These are phyloP conservation scores for Pyricularia sp. DNA, from an alignment of 2,329 filamentous ascomycete species.

Conservation along the genomic window DNA sequence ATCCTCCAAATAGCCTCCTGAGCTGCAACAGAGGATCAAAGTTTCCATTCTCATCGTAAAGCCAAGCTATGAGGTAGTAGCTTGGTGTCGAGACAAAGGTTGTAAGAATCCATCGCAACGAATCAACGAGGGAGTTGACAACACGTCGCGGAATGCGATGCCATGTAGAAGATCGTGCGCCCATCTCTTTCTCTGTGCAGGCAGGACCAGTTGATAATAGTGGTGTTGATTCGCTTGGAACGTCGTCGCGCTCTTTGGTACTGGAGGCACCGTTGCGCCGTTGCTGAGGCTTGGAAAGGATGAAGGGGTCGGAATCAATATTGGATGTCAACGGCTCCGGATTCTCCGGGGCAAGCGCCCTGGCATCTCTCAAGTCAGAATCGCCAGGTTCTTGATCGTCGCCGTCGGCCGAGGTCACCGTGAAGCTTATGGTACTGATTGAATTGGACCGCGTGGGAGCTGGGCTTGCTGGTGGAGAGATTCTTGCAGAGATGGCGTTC, in stretches of 20 bases:
- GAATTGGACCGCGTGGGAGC: conserved; percentile 48
- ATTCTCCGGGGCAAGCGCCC: background rate
- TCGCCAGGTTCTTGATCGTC: conserved; percentile 13
- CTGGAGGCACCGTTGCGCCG: background rate
- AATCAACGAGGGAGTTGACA: conserved; percentile 57
- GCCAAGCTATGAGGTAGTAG: conserved; percentile 68
- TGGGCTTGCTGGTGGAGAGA: conserved; percentile 48
- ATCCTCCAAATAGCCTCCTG: conserved; percentile 45
- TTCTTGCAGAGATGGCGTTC: conserved; percentile 82
- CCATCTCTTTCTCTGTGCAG: conserved; percentile 16
- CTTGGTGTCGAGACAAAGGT: conserved; percentile 62
- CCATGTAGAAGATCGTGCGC: conserved; percentile 33
- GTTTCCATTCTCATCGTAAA: conserved; percentile 66
- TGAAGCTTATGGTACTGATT: conserved; percentile 37
- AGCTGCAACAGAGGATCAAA: conserved; percentile 71
- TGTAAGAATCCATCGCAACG: conserved; percentile 65
- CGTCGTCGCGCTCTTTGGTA: background rate
- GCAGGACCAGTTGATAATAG: conserved; percentile 34
- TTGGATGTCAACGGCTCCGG: background rate
- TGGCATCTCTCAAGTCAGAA: background rate
- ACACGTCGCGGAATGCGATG: conserved; percentile 53
- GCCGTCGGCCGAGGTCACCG: conserved; percentile 25
- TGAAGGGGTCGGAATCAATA: background rate
- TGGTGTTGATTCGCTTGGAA: conserved; percentile 47
- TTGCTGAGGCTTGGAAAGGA: background rate